Base-by-base conservation (phyloP, 1,284 basidiomycete genomes). In the Cryptococcus sp. region DNA sequence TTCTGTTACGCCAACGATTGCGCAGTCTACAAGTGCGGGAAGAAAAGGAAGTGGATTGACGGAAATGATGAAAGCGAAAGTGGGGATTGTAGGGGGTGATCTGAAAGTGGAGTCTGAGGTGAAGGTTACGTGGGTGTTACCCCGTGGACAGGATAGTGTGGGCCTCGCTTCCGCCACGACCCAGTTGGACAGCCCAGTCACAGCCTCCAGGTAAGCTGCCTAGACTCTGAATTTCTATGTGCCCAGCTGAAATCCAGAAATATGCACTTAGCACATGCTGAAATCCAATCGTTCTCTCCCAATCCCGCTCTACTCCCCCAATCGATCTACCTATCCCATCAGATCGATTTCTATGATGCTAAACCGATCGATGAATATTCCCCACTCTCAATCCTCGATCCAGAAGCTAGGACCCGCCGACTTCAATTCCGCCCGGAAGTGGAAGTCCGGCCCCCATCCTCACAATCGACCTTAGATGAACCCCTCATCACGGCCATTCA, bases 311-410 rank as follows among this genome's bases (percentile, higher is more conserved):
- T 88, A 22, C 78, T 88, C 1, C 85, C 88, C 1, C 79, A 83
- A 0, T 79, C 86, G 0, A 79, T 93, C 37, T 91, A 91, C 67
- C 81, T 88, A 13, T 83, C 84, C 0, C 86, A 87, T 59, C 88
- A 91, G 57, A 86, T 91, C 69, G 78, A 83, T 9, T 92, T 91
- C 77, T 81, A 83, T 61, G 79, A 82, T 1, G 78, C 90, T 0
- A 57, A 61, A 11, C 81, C 83, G 1, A 85, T 86, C 56, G 88
- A 91, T 66, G 88, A 88, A 58, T 86, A 87, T 59, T 83, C 85
- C 0, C 82, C 88, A 10, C 79, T 90, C 31, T 82, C 86, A 0
- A 79, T 82, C 1, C 79, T 83, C 48, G 81, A 83, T 47, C 76
- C 88, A 47, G 83, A 84, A 53, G 78, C 87, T 10, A 75, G 79